phyloP scores from a whole-genome alignment of 1,284 basidiomycete genomes.

The Ustilago curta region DNA sequence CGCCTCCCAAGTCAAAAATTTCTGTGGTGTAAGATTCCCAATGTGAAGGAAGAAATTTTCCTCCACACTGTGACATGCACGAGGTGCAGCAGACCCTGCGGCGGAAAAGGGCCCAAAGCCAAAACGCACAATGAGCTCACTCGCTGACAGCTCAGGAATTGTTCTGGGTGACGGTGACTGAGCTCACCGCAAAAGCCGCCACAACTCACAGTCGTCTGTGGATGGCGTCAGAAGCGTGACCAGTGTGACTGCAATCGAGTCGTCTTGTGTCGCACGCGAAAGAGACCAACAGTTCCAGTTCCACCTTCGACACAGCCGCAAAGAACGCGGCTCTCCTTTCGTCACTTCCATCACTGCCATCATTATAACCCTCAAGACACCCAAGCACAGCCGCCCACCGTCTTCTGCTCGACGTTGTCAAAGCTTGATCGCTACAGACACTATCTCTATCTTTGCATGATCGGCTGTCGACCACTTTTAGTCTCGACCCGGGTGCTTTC shows the following conservation, averaged over 20 bases:
- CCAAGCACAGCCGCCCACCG: no score
- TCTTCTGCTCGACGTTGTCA: background rate
- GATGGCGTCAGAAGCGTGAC: constrained; percentile 11
- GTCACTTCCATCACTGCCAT: background rate
- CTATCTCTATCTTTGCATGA: constrained; percentile 12
- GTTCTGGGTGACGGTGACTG: background rate
- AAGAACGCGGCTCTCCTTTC: background rate
- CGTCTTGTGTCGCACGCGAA: constrained; percentile 13
- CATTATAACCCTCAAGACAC: background rate
- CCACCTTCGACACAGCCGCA: no score
- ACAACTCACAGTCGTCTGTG: background rate
- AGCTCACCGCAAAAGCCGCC: background rate
- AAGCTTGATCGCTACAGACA: no score
- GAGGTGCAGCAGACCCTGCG: constrained; percentile 36
- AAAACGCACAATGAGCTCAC: constrained; percentile 45
- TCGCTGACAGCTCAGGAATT: background rate
- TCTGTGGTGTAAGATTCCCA: constrained; percentile 5
- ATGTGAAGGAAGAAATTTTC: no score
- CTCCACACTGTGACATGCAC: constrained; percentile 42
- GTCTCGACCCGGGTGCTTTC: constrained; percentile 20
- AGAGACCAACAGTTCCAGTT: constrained; percentile 16
- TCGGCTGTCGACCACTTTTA: constrained; percentile 9
- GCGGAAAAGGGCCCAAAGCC: constrained; percentile 1
- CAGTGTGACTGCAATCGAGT: background rate
- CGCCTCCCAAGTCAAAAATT: background rate